Conservation (phyloP, 139 green algal species). For the Volvox reticuliferus region DNA sequence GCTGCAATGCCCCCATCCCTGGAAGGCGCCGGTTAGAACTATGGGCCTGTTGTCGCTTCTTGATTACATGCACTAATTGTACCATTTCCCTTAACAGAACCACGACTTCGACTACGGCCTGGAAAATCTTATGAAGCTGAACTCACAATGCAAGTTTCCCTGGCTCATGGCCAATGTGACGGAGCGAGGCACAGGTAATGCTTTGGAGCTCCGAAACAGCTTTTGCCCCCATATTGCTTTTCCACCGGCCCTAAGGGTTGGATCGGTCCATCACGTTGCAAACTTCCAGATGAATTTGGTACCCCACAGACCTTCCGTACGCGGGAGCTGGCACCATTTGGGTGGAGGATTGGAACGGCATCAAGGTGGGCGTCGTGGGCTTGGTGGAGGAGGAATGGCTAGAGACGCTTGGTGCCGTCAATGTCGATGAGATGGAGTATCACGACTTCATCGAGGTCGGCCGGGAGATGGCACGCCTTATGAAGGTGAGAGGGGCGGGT, state of each 20-base stretch:
- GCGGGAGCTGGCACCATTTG: constrained; percentile 19
- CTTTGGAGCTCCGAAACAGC: no score
- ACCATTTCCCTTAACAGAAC: constrained; percentile 48
- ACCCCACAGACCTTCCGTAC: constrained; percentile 38
- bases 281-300: not conserved
- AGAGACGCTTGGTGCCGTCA: constrained; percentile 55
- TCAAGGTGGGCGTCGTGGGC: constrained; percentile 74
- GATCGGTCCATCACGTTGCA: no score
- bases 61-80: no score
- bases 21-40: no score
- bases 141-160: constrained; percentile 74
- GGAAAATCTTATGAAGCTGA: constrained; percentile 66
- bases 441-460: constrained; percentile 79
- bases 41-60: no score
- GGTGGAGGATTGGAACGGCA: constrained; percentile 53
- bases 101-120: constrained; percentile 77
- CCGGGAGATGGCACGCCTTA: constrained; percentile 46
- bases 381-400: constrained; percentile 87
- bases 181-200: constrained; percentile 63
- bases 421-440: constrained; percentile 69
- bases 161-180: constrained; percentile 89
- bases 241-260: no score
- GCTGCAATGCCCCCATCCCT: no score
- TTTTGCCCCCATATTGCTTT: no score
- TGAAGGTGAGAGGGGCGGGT: constrained; percentile 53